Evolutionary conservation across 140 eudicot species (phyloP).

Genomic region (Erigeron philadelphicus): DNA sequence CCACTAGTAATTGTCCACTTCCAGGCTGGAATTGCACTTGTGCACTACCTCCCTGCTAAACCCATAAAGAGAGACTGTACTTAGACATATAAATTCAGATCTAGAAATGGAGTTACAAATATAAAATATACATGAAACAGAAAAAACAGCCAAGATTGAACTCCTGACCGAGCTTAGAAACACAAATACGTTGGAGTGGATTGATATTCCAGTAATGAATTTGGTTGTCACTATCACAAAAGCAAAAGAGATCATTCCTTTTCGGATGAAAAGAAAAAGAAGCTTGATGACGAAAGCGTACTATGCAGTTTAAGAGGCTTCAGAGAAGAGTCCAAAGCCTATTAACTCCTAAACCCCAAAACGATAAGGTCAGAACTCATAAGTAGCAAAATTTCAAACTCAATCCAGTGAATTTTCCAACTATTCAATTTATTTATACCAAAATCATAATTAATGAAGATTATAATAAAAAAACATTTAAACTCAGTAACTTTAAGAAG

Average conservation of each 20-base stretch:
- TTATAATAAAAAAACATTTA: too few species aligned
- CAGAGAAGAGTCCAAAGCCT: too few species aligned
- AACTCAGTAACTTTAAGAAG: too few species aligned
- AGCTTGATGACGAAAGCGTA: too few species aligned
- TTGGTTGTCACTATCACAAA: conserved; percentile 91
- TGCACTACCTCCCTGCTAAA: conserved; percentile 71
- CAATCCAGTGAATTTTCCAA: too few species aligned
- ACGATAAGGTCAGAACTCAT: too few species aligned
- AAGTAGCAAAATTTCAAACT: too few species aligned
- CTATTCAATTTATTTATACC: too few species aligned
- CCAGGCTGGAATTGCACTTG: conserved; percentile 82
- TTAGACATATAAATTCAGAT: not conserved
- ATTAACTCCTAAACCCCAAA: too few species aligned
- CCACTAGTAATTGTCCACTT: conserved; percentile 60
- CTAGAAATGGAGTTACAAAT: not conserved
- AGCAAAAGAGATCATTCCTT: conserved; percentile 79
- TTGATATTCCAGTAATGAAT: conserved; percentile 82
- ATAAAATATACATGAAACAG: not conserved
- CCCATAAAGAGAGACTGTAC: conserved; percentile 17
- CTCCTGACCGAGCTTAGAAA: conserved; percentile 56
- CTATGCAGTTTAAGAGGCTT: too few species aligned
- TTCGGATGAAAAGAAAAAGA: conserved; percentile 89
- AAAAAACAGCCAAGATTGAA: not conserved
- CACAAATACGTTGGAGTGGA: conserved; percentile 63
- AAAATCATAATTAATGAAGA: too few species aligned